phyloP scores from a whole-genome alignment of 75 land plant species.

The Cunninghamia lanceolata region DNA sequence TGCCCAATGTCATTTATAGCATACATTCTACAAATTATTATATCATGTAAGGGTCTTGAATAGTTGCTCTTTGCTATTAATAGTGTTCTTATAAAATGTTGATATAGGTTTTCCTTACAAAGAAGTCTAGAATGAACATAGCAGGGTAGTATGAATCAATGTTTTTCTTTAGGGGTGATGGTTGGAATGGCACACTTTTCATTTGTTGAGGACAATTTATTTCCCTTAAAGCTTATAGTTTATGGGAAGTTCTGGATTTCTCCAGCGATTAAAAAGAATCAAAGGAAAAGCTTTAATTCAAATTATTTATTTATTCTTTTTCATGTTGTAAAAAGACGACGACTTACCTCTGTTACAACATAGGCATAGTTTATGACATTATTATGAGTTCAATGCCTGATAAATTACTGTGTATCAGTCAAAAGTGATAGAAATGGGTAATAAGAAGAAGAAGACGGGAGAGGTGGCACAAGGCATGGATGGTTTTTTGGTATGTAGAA shows the following conservation, averaged over 20 bases:
- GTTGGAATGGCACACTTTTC: background rate
- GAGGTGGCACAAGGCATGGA: background rate
- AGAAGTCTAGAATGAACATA: background rate
- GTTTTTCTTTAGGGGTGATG: background rate
- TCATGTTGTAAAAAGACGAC: background rate
- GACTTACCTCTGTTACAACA: background rate
- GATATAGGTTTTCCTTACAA: background rate
- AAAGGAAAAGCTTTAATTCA: background rate
- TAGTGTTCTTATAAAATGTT: background rate
- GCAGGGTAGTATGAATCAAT: background rate
- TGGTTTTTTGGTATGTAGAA: background rate
- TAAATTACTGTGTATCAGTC: background rate
- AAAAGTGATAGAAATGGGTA: background rate
- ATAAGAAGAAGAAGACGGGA: background rate
- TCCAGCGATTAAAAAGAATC: background rate
- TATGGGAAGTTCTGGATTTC: background rate
- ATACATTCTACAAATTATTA: background rate
- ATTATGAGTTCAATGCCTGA: background rate
- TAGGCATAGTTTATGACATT: background rate
- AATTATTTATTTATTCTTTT: background rate
- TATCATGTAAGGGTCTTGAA: background rate
- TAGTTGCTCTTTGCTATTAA: background rate
- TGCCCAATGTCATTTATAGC: no score
- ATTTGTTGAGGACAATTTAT: background rate
- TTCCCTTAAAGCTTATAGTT: background rate